Evolutionary conservation across 495 filamentous ascomycete species (phyloP).

Genomic region (Hypoxylon rickii): DNA sequence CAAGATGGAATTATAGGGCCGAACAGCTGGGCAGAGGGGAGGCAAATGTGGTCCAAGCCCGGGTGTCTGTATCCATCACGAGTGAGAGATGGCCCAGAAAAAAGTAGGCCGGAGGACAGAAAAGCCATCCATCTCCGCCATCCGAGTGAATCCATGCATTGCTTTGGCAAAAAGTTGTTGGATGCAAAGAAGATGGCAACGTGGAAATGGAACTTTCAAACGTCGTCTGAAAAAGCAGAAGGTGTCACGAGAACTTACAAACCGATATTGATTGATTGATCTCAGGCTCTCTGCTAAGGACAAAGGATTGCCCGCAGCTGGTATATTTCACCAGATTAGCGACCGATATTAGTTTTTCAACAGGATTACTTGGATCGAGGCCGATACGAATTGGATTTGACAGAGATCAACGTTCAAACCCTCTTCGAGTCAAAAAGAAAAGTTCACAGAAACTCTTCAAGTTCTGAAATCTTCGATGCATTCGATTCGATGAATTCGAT

Average conservation of each 20-base stretch:
- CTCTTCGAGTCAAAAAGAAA: too few relatives aligned
- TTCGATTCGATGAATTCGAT: too few relatives aligned
- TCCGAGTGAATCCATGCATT: constrained; percentile 36
- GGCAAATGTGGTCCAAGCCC: constrained; percentile 21
- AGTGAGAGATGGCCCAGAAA: constrained; percentile 33
- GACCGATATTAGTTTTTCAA: neutral
- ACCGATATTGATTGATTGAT: constrained; percentile 2
- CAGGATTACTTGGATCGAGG: too few relatives aligned
- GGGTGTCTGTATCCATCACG: constrained; percentile 25
- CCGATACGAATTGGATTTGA: too few relatives aligned
- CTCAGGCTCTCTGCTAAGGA: neutral
- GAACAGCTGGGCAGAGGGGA: constrained; percentile 7
- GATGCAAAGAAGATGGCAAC: constrained; percentile 36
- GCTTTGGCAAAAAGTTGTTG: constrained; percentile 24
- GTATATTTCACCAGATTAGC: neutral
- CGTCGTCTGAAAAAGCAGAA: constrained; percentile 1
- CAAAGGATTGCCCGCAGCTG: neutral
- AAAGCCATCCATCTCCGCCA: constrained; percentile 28
- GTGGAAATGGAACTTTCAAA: too few relatives aligned
- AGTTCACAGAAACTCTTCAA: too few relatives aligned
- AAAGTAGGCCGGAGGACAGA: constrained; percentile 14
- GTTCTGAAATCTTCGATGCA: too few relatives aligned
- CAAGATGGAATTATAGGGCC: constrained; percentile 5
- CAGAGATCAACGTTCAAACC: too few relatives aligned
- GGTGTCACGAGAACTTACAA: constrained; percentile 33